Percentiles rank a stretch among this genome's conserved stretches.
phyloP scores from a whole-genome alignment of 495 filamentous ascomycete genomes.

The Penicillium diatomitis region DNA sequence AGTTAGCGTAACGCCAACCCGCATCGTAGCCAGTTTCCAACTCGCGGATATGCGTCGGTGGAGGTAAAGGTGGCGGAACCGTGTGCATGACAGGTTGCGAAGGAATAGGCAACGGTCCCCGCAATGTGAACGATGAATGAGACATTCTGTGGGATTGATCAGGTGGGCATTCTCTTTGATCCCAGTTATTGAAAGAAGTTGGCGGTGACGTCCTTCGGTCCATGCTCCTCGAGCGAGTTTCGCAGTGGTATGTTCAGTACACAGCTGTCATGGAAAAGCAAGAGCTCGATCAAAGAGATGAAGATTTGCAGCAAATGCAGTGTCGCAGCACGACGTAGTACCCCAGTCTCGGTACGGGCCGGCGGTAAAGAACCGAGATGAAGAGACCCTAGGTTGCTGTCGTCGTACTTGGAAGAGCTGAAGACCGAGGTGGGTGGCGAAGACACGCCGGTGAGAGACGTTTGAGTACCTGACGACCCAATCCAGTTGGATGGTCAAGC shows the following conservation, averaged over 20 bases:
- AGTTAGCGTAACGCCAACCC: constrained; percentile 53
- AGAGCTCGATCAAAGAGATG: no score
- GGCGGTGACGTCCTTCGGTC: constrained; percentile 47
- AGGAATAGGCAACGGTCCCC: constrained; percentile 49
- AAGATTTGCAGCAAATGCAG: no score
- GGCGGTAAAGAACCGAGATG: not conserved
- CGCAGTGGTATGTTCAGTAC: constrained; percentile 1
- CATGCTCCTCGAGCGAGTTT: constrained; percentile 32
- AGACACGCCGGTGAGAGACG: constrained; percentile 2
- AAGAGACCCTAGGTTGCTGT: not conserved
- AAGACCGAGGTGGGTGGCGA: not conserved
- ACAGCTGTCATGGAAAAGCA: constrained; percentile 7
- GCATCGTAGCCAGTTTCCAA: constrained; percentile 47
- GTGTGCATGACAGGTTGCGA: constrained; percentile 35
- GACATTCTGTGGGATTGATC: constrained; percentile 20
- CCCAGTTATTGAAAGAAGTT: constrained; percentile 43
- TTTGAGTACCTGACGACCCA: constrained; percentile 9
- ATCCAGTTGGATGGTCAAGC: constrained; percentile 23
- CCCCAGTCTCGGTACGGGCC: no score
- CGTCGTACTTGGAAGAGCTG: not conserved
- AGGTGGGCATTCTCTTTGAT: constrained; percentile 17
- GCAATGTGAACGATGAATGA: constrained; percentile 26
- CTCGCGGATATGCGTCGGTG: constrained; percentile 46
- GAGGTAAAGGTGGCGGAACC: constrained; percentile 55
- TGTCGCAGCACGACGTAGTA: no score